A percentile compares a stretch with the other conserved stretches of the same genome.
Evolutionary conservation across 805 yeast genomes (phyloP).

Genomic region (Wickerhamiella sorbophila): DNA sequence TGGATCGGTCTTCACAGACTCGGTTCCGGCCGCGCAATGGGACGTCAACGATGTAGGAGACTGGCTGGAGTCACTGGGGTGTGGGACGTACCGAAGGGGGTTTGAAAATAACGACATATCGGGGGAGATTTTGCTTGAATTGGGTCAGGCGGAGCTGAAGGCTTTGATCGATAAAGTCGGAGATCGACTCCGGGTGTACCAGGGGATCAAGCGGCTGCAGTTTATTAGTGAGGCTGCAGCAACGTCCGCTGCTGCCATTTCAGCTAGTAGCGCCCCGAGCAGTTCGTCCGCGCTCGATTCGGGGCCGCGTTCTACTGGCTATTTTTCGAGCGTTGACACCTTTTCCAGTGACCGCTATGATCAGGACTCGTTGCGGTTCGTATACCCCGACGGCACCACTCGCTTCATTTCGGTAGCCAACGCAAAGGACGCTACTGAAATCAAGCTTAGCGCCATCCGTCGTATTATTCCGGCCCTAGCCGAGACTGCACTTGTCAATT

Average conservation of each 20-base stretch:
- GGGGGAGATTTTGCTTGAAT: conserved; percentile 40
- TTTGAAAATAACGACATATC: conserved; percentile 38
- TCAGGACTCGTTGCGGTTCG: conserved; percentile 1
- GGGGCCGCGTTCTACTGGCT: neutral
- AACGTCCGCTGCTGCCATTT: conserved; percentile 4
- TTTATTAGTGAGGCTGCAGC: conserved; percentile 1
- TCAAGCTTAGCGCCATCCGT: conserved; percentile 7
- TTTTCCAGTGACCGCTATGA: neutral
- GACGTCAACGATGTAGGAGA: conserved; percentile 18
- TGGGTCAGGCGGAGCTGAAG: conserved; percentile 49
- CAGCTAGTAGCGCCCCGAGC: no score
- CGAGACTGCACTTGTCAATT: conserved; percentile 8
- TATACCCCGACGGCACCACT: conserved; percentile 9
- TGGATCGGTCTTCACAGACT: conserved; percentile 11
- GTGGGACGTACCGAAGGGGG: conserved; percentile 18
- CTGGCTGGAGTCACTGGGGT: conserved; percentile 23
- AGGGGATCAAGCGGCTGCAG: conserved; percentile 35
- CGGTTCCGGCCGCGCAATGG: conserved; percentile 17
- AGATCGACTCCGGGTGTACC: conserved; percentile 58
- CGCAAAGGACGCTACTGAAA: conserved; percentile 10
- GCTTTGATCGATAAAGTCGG: conserved; percentile 72
- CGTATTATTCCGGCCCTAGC: conserved; percentile 6
- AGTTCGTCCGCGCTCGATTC: neutral
- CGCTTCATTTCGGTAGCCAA: conserved; percentile 4
- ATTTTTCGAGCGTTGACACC: conserved; percentile 1